Evolutionary conservation across 2,329 filamentous ascomycete genomes (phyloP), one percentile per base, ranked within the genome.

Genomic region (Verticillium klebahnii): DNA sequence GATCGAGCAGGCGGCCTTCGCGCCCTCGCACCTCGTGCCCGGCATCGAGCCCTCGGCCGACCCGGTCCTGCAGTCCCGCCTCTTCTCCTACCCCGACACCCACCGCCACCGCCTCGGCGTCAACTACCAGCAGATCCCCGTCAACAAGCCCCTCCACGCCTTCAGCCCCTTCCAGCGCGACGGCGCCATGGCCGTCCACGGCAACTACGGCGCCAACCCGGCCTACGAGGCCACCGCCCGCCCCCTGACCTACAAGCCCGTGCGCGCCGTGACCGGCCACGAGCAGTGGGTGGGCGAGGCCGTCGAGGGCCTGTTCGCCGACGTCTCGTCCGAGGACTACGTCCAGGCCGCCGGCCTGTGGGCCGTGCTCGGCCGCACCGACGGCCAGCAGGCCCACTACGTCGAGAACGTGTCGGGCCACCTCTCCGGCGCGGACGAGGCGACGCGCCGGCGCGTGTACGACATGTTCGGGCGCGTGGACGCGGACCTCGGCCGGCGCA

Each of bases 131-230:
- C 84, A 88, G 69, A 82, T 89, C 60, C 85, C 86, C 25, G 82
- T 86, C 67, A 89, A 88, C 74, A 78, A 78, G 59, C 81, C 85
- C 0, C 78, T 77, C 73, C 78, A 69, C 76, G 78, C 78, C 75
- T 81, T 84, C 80, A 81, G 89, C 67, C 89, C 89, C 65, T 90
- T 87, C 80, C 89, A 92, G 73, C 85, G 90, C 64, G 89, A 92
- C 69, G 90, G 90, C 17, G 71, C 73, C 63, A 92, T 92, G 88
- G 84, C 87, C 62, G 79, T 86, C 70, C 89, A 92, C 75, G 78
- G 78, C 61, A 88, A 88, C 75, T 85, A 87, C 67, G 85, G 85
- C 59, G 77, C 78, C 29, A 82, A 86, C 69, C 83, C 84, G 11
- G 85, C 84, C 74, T 89, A 88, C 68, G 77, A 79, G 23, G 81